These are phyloP conservation scores for Calonectria multiphialidica DNA, from an alignment of 2,329 filamentous ascomycete species.

Conservation along the genomic window DNA sequence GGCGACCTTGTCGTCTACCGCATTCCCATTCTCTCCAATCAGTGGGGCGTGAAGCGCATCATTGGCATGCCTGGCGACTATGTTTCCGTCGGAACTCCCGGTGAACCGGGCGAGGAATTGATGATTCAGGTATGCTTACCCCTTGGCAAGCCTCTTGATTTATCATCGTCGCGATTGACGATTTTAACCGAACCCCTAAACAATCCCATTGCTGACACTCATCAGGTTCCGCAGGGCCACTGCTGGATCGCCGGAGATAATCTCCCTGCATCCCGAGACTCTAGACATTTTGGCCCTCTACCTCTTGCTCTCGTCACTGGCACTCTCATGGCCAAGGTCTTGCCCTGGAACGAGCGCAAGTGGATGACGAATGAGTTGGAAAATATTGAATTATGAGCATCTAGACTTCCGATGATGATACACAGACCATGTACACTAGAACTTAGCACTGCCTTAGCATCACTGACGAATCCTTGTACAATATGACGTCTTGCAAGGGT, in stretches of 20 bases:
- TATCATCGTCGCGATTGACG: no score
- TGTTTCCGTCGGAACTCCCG: slow-evolving; percentile 75
- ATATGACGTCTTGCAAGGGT: slow-evolving; percentile 44
- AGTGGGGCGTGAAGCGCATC: slow-evolving; percentile 82
- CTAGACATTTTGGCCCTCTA: slow-evolving; percentile 85
- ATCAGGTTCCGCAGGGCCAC: slow-evolving; percentile 89
- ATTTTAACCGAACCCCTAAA: no score
- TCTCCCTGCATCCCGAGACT: slow-evolving; percentile 85
- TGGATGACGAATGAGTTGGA: slow-evolving; percentile 63
- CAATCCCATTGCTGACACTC: slow-evolving; percentile 16
- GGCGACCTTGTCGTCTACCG: slow-evolving; percentile 87
- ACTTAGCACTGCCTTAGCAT: background rate
- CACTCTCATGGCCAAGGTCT: slow-evolving; percentile 78
- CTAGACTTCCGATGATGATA: background rate
- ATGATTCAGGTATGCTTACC: slow-evolving; percentile 73
- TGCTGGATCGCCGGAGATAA: slow-evolving; percentile 95
- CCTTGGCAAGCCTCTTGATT: background rate
- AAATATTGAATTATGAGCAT: slow-evolving; percentile 36
- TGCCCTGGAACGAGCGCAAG: slow-evolving; percentile 63
- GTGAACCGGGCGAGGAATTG: slow-evolving; percentile 54
- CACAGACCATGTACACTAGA: slow-evolving; percentile 19
- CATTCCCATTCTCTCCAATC: slow-evolving; percentile 75
- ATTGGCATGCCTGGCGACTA: slow-evolving; percentile 82
- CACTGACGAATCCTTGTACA: slow-evolving; percentile 23
- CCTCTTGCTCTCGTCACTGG: slow-evolving; percentile 87